Conservation (phyloP, 2,329 filamentous ascomycete genomes). For the Xylariales sp. region DNA sequence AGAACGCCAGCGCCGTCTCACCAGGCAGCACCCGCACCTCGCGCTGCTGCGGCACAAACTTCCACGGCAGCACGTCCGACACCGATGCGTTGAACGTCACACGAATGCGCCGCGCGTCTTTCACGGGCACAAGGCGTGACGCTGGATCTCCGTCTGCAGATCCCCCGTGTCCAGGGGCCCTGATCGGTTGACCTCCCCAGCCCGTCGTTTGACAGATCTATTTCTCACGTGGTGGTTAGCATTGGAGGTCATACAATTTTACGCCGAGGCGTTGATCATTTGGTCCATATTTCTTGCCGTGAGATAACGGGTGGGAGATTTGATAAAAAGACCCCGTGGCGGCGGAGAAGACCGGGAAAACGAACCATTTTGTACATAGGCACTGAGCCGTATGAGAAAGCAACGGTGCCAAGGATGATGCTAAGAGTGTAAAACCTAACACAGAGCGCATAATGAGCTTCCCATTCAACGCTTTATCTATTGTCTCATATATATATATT, state of each 20-base stretch:
- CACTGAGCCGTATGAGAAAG: conserved; percentile 84
- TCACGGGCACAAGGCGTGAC: conserved; percentile 82
- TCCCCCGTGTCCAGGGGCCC: conserved; percentile 75
- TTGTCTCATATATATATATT: not conserved
- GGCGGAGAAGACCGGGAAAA: conserved; percentile 13
- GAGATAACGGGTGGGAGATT: not conserved
- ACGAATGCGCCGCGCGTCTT: conserved; percentile 82
- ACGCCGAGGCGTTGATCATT: not conserved
- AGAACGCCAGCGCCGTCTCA: conserved; percentile 96
- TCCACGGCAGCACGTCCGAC: conserved; percentile 96
- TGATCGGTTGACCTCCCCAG: conserved; percentile 93
- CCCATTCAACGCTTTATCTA: conserved; percentile 3
- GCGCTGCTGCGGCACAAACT: conserved; percentile 95
- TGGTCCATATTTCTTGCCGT: not conserved
- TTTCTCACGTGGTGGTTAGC: conserved; percentile 23
- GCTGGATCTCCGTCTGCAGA: conserved; percentile 70
- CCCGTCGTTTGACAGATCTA: conserved; percentile 87
- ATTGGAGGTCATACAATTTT: not conserved
- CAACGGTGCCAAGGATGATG: conserved; percentile 81
- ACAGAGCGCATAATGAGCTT: conserved; percentile 40
- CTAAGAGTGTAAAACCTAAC: conserved; percentile 78
- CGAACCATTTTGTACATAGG: conserved; percentile 87
- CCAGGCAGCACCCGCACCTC: conserved; percentile 95
- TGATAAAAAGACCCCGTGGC: conserved; percentile 24
- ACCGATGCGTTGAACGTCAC: conserved; percentile 97